Evolutionary conservation across 2,329 filamentous ascomycete species (phyloP).

Genomic region (Ceratocystis ficicola): DNA sequence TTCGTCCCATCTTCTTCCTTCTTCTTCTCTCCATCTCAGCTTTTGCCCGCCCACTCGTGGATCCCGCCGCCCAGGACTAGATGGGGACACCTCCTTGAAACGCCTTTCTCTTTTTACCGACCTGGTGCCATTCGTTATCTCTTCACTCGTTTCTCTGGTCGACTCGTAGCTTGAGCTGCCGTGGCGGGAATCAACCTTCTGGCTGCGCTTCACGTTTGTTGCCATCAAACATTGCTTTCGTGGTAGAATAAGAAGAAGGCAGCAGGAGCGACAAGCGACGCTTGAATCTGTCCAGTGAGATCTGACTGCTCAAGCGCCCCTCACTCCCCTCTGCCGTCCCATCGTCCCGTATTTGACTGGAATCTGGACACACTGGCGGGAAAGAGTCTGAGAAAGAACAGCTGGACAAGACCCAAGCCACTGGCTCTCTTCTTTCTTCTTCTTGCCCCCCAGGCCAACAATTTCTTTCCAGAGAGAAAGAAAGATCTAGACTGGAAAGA

Average conservation of each 20-base stretch:
- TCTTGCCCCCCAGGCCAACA: not conserved
- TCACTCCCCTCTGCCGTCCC: not conserved
- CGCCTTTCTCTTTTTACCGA: slow-evolving; percentile 17
- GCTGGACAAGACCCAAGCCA: not conserved
- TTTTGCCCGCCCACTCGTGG: slow-evolving; percentile 24
- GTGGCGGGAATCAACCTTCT: slow-evolving; percentile 18
- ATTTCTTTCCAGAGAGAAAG: not conserved
- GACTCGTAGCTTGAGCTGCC: slow-evolving; percentile 11
- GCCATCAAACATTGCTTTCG: not conserved
- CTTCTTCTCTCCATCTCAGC: slow-evolving; percentile 17
- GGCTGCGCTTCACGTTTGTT: not conserved
- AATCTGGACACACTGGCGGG: not conserved
- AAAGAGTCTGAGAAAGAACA: not conserved
- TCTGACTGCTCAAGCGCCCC: not conserved
- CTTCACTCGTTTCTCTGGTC: slow-evolving; percentile 11
- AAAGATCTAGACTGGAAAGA: not conserved
- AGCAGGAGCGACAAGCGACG: too few relatives aligned
- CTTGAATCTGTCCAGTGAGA: not conserved
- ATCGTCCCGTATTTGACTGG: not conserved
- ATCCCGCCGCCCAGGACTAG: slow-evolving; percentile 15
- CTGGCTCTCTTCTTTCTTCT: not conserved
- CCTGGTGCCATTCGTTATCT: slow-evolving; percentile 14
- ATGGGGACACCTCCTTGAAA: slow-evolving; percentile 17
- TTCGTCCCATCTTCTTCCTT: slow-evolving; percentile 26
- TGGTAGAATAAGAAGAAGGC: not conserved